These are phyloP conservation scores for Tulasnella sp. DNA, from an alignment of 768 basidiomycete genomes.

Conservation along the genomic window DNA sequence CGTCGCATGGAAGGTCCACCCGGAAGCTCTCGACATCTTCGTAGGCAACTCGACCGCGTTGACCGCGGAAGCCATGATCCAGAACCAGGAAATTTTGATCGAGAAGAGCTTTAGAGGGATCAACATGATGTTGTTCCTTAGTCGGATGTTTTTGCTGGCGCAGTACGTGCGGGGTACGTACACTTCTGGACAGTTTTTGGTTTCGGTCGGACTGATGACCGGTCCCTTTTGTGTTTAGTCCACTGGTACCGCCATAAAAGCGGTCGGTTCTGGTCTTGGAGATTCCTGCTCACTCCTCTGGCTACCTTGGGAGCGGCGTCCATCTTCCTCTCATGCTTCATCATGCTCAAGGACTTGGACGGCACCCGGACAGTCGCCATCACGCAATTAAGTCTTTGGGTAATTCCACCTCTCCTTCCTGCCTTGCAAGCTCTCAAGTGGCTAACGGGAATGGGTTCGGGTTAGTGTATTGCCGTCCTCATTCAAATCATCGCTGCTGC, in stretches of 20 bases:
- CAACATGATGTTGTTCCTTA: not conserved
- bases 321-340: not conserved
- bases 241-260: not conserved
- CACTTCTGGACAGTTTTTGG: not conserved
- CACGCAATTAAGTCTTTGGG: not conserved
- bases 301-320: not conserved
- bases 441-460: not conserved
- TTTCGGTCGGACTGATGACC: not conserved
- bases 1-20: not conserved
- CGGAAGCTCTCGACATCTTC: not conserved
- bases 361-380: not conserved
- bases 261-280: not conserved
- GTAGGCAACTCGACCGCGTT: not conserved
- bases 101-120: conserved; percentile 1
- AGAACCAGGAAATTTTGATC: not conserved
- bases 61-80: not conserved
- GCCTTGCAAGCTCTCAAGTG: too few species aligned
- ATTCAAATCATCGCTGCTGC: not conserved
- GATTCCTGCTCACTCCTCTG: not conserved
- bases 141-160: not conserved
- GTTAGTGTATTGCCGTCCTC: not conserved
- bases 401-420: not conserved
- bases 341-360: not conserved
- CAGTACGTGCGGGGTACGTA: not conserved
- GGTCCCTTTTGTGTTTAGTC: not conserved